Percentiles rank a stretch among this genome's conserved stretches.
These are phyloP conservation scores for Rhypophila decipiens DNA, from an alignment of 495 filamentous ascomycete genomes.

Conservation along the genomic window DNA sequence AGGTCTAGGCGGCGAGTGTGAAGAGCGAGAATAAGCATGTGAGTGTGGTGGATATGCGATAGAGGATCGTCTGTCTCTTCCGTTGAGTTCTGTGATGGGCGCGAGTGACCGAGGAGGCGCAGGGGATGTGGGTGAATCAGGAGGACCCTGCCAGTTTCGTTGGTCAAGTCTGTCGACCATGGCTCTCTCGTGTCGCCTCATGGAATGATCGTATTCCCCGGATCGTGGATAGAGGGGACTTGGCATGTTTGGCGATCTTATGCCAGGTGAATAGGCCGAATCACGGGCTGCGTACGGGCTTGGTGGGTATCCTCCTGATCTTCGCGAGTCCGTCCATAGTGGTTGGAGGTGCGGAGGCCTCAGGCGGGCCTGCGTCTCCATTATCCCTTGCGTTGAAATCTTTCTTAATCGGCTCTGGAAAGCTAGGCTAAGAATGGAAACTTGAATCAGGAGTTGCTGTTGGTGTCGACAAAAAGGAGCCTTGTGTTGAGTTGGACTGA, in stretches of 20 bases:
- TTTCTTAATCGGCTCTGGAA: too few species aligned
- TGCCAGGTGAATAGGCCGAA: constrained; percentile 21
- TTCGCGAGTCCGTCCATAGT: constrained; percentile 25
- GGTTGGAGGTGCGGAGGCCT: constrained; percentile 32
- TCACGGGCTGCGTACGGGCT: constrained; percentile 17
- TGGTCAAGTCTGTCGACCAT: constrained; percentile 34
- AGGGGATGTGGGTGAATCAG: constrained; percentile 9
- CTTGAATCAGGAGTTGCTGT: too few species aligned
- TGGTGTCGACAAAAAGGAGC: background rate
- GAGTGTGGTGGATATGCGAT: constrained; percentile 9
- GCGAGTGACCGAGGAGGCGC: constrained; percentile 15
- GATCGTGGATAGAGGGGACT: constrained; percentile 32
- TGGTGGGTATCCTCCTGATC: constrained; percentile 7
- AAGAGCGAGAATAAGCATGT: constrained; percentile 7
- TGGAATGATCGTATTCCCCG: constrained; percentile 25
- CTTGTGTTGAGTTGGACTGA: background rate
- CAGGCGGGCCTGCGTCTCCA: constrained; percentile 22
- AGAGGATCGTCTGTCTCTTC: constrained; percentile 8
- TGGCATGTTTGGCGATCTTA: constrained; percentile 21
- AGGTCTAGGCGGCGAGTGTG: constrained; percentile 2
- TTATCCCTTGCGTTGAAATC: constrained; percentile 1
- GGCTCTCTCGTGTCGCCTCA: constrained; percentile 34
- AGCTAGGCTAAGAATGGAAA: too few species aligned
- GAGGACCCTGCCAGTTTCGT: constrained; percentile 11
- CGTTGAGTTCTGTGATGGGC: constrained; percentile 20